Percentiles rank a stretch among this genome's conserved stretches.
phyloP scores from a whole-genome alignment of 257 asterid genomes.

The Ilex aquifolium region DNA sequence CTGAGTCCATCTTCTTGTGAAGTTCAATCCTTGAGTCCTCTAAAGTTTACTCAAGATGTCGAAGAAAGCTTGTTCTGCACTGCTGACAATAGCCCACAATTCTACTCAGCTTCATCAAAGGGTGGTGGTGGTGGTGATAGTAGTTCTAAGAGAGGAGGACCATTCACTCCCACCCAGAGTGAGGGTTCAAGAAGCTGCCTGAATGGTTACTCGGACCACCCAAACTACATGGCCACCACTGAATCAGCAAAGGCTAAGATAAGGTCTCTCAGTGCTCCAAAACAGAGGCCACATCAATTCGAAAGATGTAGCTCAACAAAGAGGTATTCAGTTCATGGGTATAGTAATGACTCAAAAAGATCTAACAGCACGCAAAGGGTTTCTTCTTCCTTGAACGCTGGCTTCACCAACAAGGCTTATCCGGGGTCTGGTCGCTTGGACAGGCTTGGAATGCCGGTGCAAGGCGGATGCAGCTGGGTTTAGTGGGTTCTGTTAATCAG shows the following conservation, averaged over 20 bases:
- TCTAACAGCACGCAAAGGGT: conserved; percentile 27
- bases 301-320: conserved; percentile 64
- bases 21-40: conserved; percentile 46
- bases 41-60: conserved; percentile 21
- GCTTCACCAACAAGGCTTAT: conserved; percentile 52
- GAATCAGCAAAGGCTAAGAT: conserved; percentile 82
- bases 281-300: conserved; percentile 48
- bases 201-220: conserved; percentile 60
- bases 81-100: conserved; percentile 53
- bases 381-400: conserved; percentile 32
- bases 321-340: conserved; percentile 55
- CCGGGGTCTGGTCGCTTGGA: conserved; percentile 80
- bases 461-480: conserved; percentile 37
- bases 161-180: conserved; percentile 65
- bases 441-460: conserved; percentile 64
- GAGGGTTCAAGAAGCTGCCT: conserved; percentile 62
- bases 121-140: conserved; percentile 7
- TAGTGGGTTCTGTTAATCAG: conserved; percentile 34
- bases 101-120: conserved; percentile 43
- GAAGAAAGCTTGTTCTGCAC: conserved; percentile 48
- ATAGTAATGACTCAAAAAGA: conserved; percentile 26
- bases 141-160: conserved; percentile 43
- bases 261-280: conserved; percentile 85
- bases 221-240: conserved; percentile 76
- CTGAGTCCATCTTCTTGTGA: conserved; percentile 49